phyloP scores from a whole-genome alignment of 202 grass and related monocot species.

The Panicum virgatum region DNA sequence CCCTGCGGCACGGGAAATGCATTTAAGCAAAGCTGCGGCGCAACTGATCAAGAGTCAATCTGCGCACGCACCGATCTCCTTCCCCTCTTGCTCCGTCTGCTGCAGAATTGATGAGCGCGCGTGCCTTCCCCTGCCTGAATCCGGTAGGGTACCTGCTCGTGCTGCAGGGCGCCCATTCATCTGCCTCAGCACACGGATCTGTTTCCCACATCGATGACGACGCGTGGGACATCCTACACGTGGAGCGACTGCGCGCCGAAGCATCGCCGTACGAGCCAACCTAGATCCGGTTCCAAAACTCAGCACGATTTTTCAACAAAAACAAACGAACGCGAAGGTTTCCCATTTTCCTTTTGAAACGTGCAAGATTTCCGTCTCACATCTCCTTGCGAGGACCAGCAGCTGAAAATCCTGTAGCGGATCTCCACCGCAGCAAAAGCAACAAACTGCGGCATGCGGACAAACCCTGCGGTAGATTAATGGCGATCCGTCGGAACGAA shows the following conservation, averaged over 20 bases:
- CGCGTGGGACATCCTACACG: not conserved
- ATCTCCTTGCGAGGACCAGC: not conserved
- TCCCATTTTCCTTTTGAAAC: not conserved
- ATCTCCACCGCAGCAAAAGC: not conserved
- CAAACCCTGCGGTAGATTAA: not conserved
- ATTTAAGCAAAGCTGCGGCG: too few relatives aligned
- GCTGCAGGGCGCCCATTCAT: not conserved
- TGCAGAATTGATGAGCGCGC: constrained; percentile 22
- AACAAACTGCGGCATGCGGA: not conserved
- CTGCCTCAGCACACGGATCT: not conserved
- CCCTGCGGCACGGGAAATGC: not conserved
- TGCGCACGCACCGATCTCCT: not conserved
- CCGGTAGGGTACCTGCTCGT: not conserved
- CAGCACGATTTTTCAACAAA: too few relatives aligned
- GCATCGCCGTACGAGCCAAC: not conserved
- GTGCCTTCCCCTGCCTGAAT: constrained; percentile 33
- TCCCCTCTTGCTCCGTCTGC: not conserved
- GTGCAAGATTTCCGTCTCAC: not conserved
- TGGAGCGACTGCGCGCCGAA: not conserved
- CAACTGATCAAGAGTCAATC: constrained; percentile 7
- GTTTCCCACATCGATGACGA: not conserved
- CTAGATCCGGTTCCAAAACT: not conserved
- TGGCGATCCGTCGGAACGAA: not conserved
- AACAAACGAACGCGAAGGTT: not conserved
- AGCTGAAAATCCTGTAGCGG: not conserved